Evolutionary conservation across 306 rosid genomes (phyloP), one percentile per base, ranked within the genome.

Genomic region (Neltuma alba): DNA sequence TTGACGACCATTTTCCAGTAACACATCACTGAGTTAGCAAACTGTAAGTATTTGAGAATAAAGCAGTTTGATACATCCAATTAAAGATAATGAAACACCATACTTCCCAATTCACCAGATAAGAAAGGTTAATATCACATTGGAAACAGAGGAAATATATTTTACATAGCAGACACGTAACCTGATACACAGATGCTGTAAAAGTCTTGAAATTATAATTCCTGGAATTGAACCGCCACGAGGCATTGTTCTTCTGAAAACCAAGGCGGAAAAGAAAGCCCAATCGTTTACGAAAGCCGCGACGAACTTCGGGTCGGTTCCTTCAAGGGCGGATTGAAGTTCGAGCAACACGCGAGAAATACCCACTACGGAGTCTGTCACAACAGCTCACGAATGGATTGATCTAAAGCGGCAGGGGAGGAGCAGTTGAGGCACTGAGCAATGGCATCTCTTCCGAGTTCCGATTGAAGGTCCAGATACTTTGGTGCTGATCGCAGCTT

Each of bases 361-460:
- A 28, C 83, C 76, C 62, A 91, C n/a, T 30, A 79, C 72, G 15
- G 91, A 74, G 63, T 91, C 96, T 6, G 77, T 67, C 5, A 90
- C 98, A 47, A 95, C 13, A 95, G 79, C 82, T 91, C 96, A 60
- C 99, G 94, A 33, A 95, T 87, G 9, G 99, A 87, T 65, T 90
- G 94, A 75, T 95, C 99, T 45, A 95, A 86, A 77, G 93, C 93
- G 79, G 86, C 77, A 27, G 97, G 69, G 44, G 94, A 93, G 23
- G 89, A 15, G 40, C 92, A 87, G 45, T 31, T 83, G 15, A 95
- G 92, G 82, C 99, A 95, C 23, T 57, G 91, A 11, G 92, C 82
- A 63, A 95, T 91, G 33, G 93, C 99, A 13, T 80, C 89, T 37
- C 83, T 83, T 68, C 97, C 99, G 68, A 95, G 89, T 50, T 86